Evolutionary conservation across 2,329 filamentous ascomycete species (phyloP), one percentile per base, ranked within the genome.

Genomic region (Calonectria fujianensis): DNA sequence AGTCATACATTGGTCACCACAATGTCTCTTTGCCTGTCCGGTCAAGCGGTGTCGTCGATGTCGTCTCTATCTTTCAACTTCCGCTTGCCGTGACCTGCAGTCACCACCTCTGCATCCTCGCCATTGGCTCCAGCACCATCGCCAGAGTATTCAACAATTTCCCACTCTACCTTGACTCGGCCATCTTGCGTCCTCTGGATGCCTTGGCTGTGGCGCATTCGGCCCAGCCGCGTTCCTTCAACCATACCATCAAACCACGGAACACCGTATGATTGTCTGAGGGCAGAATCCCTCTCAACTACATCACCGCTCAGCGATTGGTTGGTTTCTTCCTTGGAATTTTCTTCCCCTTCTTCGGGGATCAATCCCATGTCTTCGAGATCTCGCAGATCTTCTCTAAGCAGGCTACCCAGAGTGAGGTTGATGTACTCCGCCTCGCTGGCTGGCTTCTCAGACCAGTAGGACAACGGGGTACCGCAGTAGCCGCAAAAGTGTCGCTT

Each of bases 181-280:
- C 93, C 93, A 82, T 95, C 92, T n/a, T 86, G 85, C 66, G 90
- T 93, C 66, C 83, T 82, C 61, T 85, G 84, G 41, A 89, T 85
- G 32, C 91, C 90, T 72, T 90, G 90, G 20, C 91, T 90, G 78
- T 91, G 91, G 82, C 91, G 92, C 84, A 94, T 88, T 66, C 89
- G 92, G 2, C 94, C 94, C 52, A 98, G 86, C 50, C 89, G 89
- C 78, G 94, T 96, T 69, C 95, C 93, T 80, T 94, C 91, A 3
- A 97, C 90, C 88, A 98, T 90, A 76, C 91, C 91, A 79, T 98
- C 95, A 79, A 98, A 96, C 95, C 95, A 98, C 0, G 95, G 94
- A 35, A 96, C 90, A 3, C 93, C 93, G 87, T 93, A 95, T 4
- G 92, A 92, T 59, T 94, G 80, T 80, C 88, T 84, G 63, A 84